phyloP scores from a whole-genome alignment of 768 basidiomycete species.

The Phanerochaete carnosa region DNA sequence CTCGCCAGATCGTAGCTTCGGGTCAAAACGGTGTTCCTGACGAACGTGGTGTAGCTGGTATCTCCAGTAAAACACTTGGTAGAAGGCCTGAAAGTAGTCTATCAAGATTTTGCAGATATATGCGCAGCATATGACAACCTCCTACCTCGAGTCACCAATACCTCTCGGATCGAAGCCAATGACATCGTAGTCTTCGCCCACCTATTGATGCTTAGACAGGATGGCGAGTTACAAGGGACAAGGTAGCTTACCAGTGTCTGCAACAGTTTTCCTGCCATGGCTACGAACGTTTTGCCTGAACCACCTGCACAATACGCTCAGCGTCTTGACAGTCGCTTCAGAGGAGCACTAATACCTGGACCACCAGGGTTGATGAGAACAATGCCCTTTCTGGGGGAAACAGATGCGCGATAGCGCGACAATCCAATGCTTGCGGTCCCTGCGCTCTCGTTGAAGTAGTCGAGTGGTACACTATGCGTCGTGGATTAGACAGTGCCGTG shows the following conservation, averaged over 20 bases:
- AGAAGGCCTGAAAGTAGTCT: constrained; percentile 16
- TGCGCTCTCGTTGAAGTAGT: constrained; percentile 26
- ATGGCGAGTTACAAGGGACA: not conserved
- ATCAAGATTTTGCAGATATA: not conserved
- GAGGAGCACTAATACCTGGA: constrained; percentile 13
- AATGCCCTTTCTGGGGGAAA: constrained; percentile 23
- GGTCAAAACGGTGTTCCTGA: constrained; percentile 23
- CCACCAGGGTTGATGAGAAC: constrained; percentile 32
- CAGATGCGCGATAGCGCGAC: constrained; percentile 26
- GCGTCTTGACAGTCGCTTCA: no score
- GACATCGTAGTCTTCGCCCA: constrained; percentile 25
- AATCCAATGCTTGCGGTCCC: constrained; percentile 29
- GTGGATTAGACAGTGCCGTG: not conserved
- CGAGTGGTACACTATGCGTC: constrained; percentile 29
- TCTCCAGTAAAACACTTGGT: constrained; percentile 24
- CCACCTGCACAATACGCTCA: constrained; percentile 5
- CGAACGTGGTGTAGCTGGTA: constrained; percentile 21
- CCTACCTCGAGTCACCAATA: constrained; percentile 28
- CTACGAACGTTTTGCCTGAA: constrained; percentile 16
- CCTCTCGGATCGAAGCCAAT: constrained; percentile 31
- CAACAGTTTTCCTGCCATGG: constrained; percentile 3
- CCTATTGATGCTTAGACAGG: not conserved
- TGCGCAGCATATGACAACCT: not conserved
- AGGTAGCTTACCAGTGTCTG: constrained; percentile 13
- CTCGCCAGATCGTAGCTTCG: constrained; percentile 22